These are phyloP conservation scores for Naegleria fowleri DNA, from an alignment of 208 protist species.

Conservation along the genomic window DNA sequence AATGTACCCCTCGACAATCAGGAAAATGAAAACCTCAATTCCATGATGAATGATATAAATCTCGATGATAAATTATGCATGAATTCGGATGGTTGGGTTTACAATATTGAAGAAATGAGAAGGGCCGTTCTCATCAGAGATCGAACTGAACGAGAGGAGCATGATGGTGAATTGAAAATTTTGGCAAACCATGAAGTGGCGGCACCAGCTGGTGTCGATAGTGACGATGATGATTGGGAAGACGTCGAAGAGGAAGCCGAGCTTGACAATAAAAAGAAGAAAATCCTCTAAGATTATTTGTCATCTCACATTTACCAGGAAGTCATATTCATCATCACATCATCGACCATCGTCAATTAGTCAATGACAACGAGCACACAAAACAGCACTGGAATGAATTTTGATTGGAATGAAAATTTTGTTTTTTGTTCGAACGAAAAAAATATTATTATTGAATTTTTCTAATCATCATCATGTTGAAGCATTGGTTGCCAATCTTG, in stretches of 20 bases:
- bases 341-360: too few relatives aligned
- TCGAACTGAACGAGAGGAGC: not conserved
- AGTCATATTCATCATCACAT: too few relatives aligned
- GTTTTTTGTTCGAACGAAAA: too few relatives aligned
- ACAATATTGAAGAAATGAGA: constrained; percentile 1
- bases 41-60: not conserved
- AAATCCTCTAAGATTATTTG: not conserved
- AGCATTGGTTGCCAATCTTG: too few relatives aligned
- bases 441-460: too few relatives aligned
- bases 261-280: not conserved
- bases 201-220: too few relatives aligned
- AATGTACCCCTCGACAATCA: not conserved
- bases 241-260: not conserved
- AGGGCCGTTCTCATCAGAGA: not conserved
- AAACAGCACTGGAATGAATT: too few relatives aligned
- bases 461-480: too few relatives aligned
- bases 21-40: not conserved
- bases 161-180: not conserved
- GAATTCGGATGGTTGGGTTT: not conserved
- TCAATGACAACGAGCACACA: too few relatives aligned
- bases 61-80: not conserved
- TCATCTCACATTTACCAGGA: too few relatives aligned
- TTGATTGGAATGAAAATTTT: too few relatives aligned
- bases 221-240: not conserved
- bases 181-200: too few relatives aligned